Percentiles rank a stretch among this genome's conserved stretches.
Conservation (phyloP, 1,139 yeast genomes). For the Ogataea hybrid region DNA sequence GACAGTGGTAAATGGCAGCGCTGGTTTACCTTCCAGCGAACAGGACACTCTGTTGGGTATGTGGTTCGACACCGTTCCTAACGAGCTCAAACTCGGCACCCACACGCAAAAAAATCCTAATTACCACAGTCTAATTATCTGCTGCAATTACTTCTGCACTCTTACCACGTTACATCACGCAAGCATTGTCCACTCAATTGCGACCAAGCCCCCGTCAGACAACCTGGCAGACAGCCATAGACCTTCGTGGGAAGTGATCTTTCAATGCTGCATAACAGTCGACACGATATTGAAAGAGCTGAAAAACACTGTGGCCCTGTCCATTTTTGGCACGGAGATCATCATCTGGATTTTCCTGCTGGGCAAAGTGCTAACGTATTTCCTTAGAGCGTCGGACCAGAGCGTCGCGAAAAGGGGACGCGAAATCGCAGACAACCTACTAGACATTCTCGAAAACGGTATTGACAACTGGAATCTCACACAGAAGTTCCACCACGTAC, state of each 20-base stretch:
- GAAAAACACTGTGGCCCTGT: slow-evolving; percentile 40
- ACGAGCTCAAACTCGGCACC: slow-evolving; percentile 57
- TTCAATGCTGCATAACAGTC: slow-evolving; percentile 56
- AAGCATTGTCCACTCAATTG: slow-evolving; percentile 42
- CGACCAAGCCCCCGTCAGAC: neutral
- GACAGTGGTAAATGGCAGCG: neutral
- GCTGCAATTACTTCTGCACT: slow-evolving; percentile 68
- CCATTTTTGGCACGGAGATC: slow-evolving; percentile 47
- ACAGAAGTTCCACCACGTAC: slow-evolving; percentile 4
- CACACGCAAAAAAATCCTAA: slow-evolving; percentile 40
- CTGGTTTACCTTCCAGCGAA: slow-evolving; percentile 42
- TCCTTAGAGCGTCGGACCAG: slow-evolving; percentile 26
- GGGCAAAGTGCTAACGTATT: slow-evolving; percentile 67
- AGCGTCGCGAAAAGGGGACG: slow-evolving; percentile 11
- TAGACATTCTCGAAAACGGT: slow-evolving; percentile 6
- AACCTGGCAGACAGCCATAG: slow-evolving; percentile 39
- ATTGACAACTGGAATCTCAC: slow-evolving; percentile 31
- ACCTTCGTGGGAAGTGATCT: slow-evolving; percentile 83
- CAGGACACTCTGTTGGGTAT: no score
- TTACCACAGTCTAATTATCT: slow-evolving; percentile 57
- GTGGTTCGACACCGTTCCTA: slow-evolving; percentile 74
- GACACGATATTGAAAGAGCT: slow-evolving; percentile 68
- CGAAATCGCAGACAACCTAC: slow-evolving; percentile 6
- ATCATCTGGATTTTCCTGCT: slow-evolving; percentile 56
- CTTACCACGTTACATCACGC: slow-evolving; percentile 69